Conservation (phyloP, 2,329 filamentous ascomycete species). For the Knoxdaviesia proteae region DNA sequence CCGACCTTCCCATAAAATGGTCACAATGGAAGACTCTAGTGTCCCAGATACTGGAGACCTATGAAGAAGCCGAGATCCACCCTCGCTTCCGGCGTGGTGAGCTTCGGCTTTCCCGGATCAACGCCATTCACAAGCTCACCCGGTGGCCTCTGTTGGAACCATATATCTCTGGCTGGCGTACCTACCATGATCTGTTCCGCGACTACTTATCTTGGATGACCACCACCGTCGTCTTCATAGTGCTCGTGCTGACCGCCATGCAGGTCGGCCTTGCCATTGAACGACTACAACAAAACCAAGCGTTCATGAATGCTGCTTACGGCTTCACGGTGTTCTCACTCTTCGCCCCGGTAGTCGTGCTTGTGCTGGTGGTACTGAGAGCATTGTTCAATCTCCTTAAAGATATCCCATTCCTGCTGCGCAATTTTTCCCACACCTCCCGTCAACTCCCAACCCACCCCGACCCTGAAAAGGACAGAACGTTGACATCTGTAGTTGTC, state of each 20-base stretch:
- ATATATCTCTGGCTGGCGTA: not conserved
- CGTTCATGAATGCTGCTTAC: not conserved
- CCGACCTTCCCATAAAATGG: not conserved
- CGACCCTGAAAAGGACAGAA: no score
- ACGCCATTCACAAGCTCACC: no score
- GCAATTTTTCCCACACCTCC: no score
- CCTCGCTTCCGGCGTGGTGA: no score
- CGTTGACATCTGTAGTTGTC: no score
- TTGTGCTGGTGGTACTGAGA: not conserved
- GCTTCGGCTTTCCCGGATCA: no score
- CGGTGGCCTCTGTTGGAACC: no score
- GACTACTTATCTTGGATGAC: conserved; percentile 17
- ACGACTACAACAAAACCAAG: not conserved
- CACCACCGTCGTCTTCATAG: conserved; percentile 15
- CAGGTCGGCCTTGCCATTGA: conserved; percentile 17
- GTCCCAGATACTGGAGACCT: no score
- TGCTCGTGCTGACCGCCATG: conserved; percentile 20
- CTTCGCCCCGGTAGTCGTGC: not conserved
- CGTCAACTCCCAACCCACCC: no score
- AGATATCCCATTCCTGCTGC: not conserved
- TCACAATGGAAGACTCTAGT: not conserved
- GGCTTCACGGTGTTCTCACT: not conserved
- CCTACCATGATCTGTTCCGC: conserved; percentile 6
- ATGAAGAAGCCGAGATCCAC: no score
- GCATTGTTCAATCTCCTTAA: not conserved